Evolutionary conservation across 768 basidiomycete species (phyloP).

Genomic region (Saitozyma podzolica): DNA sequence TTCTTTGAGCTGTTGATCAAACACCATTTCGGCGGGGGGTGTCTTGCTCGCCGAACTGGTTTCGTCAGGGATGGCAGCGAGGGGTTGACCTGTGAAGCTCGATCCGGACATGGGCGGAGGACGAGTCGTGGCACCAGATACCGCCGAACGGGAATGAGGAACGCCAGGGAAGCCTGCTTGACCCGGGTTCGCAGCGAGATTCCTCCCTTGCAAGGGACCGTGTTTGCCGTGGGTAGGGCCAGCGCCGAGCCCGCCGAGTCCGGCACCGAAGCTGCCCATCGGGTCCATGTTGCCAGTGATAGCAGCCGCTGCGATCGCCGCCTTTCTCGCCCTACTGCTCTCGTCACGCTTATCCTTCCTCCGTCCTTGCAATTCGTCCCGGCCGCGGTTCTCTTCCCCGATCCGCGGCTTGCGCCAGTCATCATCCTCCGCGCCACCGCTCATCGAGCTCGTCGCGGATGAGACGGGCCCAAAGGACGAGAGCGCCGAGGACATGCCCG

Average conservation of each 20-base stretch:
- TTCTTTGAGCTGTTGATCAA: too few relatives aligned
- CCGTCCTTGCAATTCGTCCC: slow-evolving; percentile 6
- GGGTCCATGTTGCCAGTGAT: slow-evolving; percentile 34
- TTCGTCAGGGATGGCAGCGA: neutral
- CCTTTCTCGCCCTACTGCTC: slow-evolving; percentile 29
- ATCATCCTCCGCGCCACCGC: slow-evolving; percentile 32
- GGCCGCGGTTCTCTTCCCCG: slow-evolving; percentile 3
- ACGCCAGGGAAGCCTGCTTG: neutral
- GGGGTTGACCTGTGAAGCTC: neutral
- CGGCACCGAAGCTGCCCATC: slow-evolving; percentile 37
- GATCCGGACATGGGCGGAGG: neutral
- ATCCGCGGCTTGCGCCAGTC: slow-evolving; percentile 27
- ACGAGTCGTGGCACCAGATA: neutral
- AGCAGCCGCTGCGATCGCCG: slow-evolving; percentile 41
- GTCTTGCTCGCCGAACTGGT: too few relatives aligned
- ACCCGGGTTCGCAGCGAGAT: neutral
- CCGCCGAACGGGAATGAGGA: neutral
- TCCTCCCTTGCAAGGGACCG: slow-evolving; percentile 3
- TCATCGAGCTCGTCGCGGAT: slow-evolving; percentile 26
- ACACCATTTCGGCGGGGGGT: neutral
- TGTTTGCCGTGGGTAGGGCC: neutral
- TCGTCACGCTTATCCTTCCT: slow-evolving; percentile 21
- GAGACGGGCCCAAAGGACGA: slow-evolving; percentile 32
- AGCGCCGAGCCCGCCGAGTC: neutral
- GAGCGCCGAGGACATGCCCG: slow-evolving; percentile 23